Base-by-base conservation (phyloP, 768 basidiomycete species). In the Grammothele lineata region DNA sequence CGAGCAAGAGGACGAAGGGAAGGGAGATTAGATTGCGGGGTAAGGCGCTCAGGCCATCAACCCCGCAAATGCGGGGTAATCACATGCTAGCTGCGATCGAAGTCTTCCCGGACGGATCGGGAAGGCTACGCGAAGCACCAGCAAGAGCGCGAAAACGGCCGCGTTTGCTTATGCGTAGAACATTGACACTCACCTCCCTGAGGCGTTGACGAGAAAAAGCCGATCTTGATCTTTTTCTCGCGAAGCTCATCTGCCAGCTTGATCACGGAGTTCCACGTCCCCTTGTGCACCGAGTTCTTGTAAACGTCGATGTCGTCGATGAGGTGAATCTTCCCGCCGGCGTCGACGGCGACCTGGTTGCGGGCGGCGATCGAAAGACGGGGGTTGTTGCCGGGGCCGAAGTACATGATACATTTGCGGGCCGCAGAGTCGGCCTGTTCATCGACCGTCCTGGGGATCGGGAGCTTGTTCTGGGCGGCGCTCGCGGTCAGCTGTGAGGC, bases 131-230 rank as follows among this genome's bases (percentile, higher is more conserved):
- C 27, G 8, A 30, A 14, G 27, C 27, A 30, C 8, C n/a, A 32
- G 8, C 9, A 32, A 32, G 30, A 8, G 30, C 30, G 30, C 30
- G 30, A 32, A 32, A 32, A 32, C 9, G 30, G n/a, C n/a, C n/a
- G n/a, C n/a, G n/a, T n/a, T n/a, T n/a, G n/a, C n/a, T n/a, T n/a
- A n/a, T n/a, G n/a, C n/a, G n/a, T n/a, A n/a, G n/a, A 50, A 35
- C 23, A 21, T 51, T n/a, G n/a, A 33, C 41, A 61, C 77, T 60
- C 66, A 86, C 87, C 83, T 74, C 93, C 93, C 70, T 95, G 92
- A 10, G 93, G 93, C 5, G 94, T 97, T 9, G 91, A 92, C 23
- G 88, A 92, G 70, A 95, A 95, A 78, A 95, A 95, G 19, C 85
- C 86, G 54, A 95, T 88, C 66, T 88, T 91, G 62, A 90, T 71